Conservation (phyloP, 106 monocot genomes). For the Cymbidium sinense region DNA sequence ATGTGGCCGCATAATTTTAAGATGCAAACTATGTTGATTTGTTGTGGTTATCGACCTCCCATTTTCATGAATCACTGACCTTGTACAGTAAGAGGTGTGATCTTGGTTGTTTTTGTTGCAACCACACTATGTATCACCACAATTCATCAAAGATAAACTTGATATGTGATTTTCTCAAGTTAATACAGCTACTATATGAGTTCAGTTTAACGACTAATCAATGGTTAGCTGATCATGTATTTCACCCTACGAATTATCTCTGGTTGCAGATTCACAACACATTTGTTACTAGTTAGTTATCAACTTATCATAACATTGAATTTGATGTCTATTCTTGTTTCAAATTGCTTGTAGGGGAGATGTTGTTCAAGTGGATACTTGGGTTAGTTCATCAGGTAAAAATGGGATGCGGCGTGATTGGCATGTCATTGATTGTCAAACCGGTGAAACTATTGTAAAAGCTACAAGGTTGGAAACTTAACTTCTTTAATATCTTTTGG, state of each 20-base stretch:
- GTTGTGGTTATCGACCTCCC: too few species aligned
- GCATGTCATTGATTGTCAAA: slow-evolving; percentile 74
- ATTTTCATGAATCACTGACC: too few species aligned
- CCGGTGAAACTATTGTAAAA: slow-evolving; percentile 65
- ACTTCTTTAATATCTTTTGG: slow-evolving; percentile 1
- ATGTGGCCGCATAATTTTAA: too few species aligned
- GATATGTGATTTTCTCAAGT: background rate
- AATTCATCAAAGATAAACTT: background rate
- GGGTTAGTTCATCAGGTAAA: slow-evolving; percentile 82
- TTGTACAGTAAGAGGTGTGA: too few species aligned
- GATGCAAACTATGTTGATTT: too few species aligned
- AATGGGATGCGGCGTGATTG: slow-evolving; percentile 97
- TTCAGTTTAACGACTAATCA: background rate
- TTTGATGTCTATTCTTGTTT: background rate
- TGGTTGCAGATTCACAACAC: background rate
- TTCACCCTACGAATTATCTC: background rate
- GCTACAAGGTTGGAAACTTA: slow-evolving; percentile 58
- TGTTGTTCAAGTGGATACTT: slow-evolving; percentile 87
- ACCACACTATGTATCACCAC: background rate
- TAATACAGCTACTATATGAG: background rate
- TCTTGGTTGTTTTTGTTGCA: too few species aligned
- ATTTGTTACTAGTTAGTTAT: background rate
- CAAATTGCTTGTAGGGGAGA: slow-evolving; percentile 58
- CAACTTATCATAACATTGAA: background rate
- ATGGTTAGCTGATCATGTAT: background rate